phyloP scores from a whole-genome alignment of 148 eudicot genomes.

The Arctostaphylos glauca region DNA sequence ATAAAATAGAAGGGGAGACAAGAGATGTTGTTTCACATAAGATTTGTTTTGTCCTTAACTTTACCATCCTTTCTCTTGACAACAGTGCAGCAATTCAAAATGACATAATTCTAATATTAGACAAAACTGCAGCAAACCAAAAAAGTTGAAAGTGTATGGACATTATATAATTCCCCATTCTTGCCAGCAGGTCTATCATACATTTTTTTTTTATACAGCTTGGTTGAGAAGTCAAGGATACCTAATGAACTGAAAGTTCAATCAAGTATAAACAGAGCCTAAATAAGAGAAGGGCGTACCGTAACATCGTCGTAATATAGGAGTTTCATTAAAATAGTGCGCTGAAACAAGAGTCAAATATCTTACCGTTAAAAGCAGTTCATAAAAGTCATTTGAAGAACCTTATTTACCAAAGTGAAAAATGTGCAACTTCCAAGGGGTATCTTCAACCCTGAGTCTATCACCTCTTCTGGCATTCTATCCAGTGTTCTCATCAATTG shows the following conservation, averaged over 20 bases:
- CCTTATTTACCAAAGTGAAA: neutral
- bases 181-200: neutral
- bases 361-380: neutral
- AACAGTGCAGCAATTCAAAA: neutral
- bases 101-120: neutral
- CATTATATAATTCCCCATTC: neutral
- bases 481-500: constrained; percentile 96
- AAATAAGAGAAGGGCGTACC: constrained; percentile 42
- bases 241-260: neutral
- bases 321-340: constrained; percentile 93
- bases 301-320: constrained; percentile 87
- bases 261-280: neutral
- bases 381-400: neutral
- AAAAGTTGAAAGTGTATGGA: neutral
- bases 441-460: constrained; percentile 8
- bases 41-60: neutral
- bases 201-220: neutral
- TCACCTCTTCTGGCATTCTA: constrained; percentile 97
- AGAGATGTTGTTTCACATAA: neutral
- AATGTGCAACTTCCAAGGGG: neutral
- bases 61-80: neutral
- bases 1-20: neutral
- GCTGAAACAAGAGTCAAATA: constrained; percentile 53
- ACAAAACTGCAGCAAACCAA: neutral
- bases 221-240: neutral